A percentile compares a stretch with the other conserved stretches of the same genome.
phyloP scores from a whole-genome alignment of 306 rosid genomes.

The Inga oerstediana region DNA sequence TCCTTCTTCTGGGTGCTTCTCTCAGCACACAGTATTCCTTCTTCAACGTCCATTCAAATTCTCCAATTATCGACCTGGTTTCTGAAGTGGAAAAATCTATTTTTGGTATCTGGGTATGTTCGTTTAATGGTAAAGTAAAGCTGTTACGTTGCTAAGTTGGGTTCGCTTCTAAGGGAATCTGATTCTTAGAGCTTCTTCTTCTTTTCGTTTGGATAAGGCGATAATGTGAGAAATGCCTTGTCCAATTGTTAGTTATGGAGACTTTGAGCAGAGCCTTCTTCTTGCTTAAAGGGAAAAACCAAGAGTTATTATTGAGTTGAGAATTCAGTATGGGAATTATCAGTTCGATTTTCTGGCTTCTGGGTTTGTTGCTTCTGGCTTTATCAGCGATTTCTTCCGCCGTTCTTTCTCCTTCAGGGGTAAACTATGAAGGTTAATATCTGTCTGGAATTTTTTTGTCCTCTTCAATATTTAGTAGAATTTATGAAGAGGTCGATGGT shows the following conservation, averaged over 20 bases:
- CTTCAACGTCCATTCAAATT: conserved; percentile 51
- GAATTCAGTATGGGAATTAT: conserved; percentile 48
- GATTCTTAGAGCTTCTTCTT: conserved; percentile 42
- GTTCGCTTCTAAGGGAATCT: conserved; percentile 44
- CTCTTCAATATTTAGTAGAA: conserved; percentile 17
- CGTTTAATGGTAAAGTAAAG: conserved; percentile 35
- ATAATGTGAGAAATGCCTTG: conserved; percentile 50
- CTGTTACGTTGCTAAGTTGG: conserved; percentile 38
- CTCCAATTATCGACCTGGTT: conserved; percentile 43
- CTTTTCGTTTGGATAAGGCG: conserved; percentile 48
- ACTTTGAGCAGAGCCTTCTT: conserved; percentile 42
- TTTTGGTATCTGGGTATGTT: conserved; percentile 58
- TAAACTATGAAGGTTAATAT: conserved; percentile 87
- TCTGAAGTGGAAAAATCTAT: conserved; percentile 25
- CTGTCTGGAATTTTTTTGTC: not conserved
- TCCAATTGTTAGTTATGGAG: conserved; percentile 43
- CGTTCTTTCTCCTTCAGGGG: conserved; percentile 92
- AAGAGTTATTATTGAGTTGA: conserved; percentile 30
- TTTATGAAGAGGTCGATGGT: conserved; percentile 8
- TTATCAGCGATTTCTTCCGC: conserved; percentile 66
- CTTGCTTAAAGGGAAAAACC: conserved; percentile 35
- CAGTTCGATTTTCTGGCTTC: conserved; percentile 47
- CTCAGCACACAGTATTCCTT: conserved; percentile 38
- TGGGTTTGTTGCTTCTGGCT: conserved; percentile 58
- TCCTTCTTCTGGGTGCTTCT: conserved; percentile 39